These are phyloP conservation scores for Starmerella lactis-condensi DNA, from an alignment of 805 yeast genomes.

Conservation along the genomic window DNA sequence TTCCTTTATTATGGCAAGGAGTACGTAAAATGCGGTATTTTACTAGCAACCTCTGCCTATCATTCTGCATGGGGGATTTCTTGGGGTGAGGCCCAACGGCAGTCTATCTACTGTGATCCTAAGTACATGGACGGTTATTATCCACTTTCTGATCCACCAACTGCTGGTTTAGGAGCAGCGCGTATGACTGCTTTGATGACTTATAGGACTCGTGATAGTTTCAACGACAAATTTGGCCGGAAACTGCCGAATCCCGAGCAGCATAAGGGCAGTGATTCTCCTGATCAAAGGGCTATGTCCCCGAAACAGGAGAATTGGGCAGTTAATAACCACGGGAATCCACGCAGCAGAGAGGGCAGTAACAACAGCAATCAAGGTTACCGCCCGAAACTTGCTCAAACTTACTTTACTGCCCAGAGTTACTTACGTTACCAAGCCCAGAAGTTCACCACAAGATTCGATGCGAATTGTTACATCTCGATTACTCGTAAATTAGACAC, in stretches of 20 bases:
- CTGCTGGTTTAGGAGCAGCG: conserved; percentile 80
- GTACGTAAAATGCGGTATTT: conserved; percentile 55
- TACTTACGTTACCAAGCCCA: conserved; percentile 87
- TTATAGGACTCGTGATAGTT: conserved; percentile 78
- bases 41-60: conserved; percentile 83
- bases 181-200: conserved; percentile 92
- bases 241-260: conserved; percentile 36
- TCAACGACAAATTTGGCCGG: conserved; percentile 84
- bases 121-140: conserved; percentile 83
- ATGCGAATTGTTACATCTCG: conserved; percentile 90
- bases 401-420: conserved; percentile 84
- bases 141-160: conserved; percentile 58
- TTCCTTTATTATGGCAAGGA: conserved; percentile 53
- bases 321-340: conserved; percentile 72
- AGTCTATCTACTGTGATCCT: conserved; percentile 88
- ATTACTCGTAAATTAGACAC: conserved; percentile 88
- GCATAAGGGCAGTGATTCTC: conserved; percentile 23
- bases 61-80: conserved; percentile 98
- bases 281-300: conserved; percentile 13
- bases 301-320: conserved; percentile 52
- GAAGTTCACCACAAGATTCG: conserved; percentile 75
- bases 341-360: conserved; percentile 3
- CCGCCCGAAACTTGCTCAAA: conserved; percentile 25
- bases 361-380: conserved; percentile 10
- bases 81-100: conserved; percentile 98